Evolutionary conservation across 768 basidiomycete species (phyloP), one percentile per base, ranked within the genome.

Genomic region (Macrolepiota dolichaula): DNA sequence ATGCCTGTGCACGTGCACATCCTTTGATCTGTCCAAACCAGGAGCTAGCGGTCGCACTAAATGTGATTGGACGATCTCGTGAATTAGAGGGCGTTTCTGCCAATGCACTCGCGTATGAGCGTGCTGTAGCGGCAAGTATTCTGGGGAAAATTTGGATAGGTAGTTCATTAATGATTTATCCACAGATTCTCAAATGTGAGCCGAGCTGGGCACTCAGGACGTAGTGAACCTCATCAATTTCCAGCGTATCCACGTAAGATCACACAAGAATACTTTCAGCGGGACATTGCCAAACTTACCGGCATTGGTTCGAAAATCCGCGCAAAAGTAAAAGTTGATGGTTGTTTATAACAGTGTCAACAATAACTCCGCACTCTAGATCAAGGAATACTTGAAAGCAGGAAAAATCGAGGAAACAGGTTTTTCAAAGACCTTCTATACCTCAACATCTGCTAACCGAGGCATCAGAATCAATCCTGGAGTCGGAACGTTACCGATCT

Each of bases 11-110:
- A 55, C 81, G 92, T 37, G 76, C 82, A 0, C 86, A 86, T 3
- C 89, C 89, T 0, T 75, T 94, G 38, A 69, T 82, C 2, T 93
- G 88, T 64, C 79, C 80, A 0, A 94, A 94, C 64, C 88, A 92
- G 69, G 73, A 63, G 0, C 78, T 94, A 3, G 80, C 80, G 4
- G 63, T 71, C n/a, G 82, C 87, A 65, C 71, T 94, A 12, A 80
- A 79, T 29, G 71, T 88, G 17, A 79, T 94, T 32, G 79, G 81
- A 17, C 79, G 75, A 37, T 75, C 79, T 25, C 78, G 92, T 49
- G 77, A 83, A 50, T 73, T 91, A 1, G 92, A 94, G 68, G 86
- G 88, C 12, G 81, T 89, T 54, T 77, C 80, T 22, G 75, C 83
- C 29, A 91, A 88, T 65, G 84, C 86, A 42, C 72, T 94, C 51